Percentiles rank a stretch among this genome's conserved stretches.
Conservation (phyloP, 768 basidiomycete species). For the Trametes gibbosa region DNA sequence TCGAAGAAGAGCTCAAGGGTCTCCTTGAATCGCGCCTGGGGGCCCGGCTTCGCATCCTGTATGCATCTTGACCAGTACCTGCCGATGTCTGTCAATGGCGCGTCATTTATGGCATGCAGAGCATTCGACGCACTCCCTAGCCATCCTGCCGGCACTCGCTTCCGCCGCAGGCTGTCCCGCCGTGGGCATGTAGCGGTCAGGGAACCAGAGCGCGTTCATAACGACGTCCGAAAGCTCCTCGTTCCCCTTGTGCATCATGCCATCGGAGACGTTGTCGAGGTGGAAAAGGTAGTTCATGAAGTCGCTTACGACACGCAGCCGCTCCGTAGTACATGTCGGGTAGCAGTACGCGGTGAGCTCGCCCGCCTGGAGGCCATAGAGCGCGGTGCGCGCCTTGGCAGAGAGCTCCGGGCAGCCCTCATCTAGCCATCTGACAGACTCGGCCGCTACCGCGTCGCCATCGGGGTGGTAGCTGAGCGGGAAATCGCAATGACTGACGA, state of each 20-base stretch:
- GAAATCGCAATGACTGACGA: conserved; percentile 68
- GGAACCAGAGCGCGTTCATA: conserved; percentile 67
- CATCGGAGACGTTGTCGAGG: conserved; percentile 73
- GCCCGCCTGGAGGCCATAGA: conserved; percentile 65
- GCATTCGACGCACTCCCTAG: conserved; percentile 55
- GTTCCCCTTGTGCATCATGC: conserved; percentile 66
- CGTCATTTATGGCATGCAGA: conserved; percentile 1
- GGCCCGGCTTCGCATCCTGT: conserved; percentile 54
- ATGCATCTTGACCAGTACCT: conserved; percentile 71
- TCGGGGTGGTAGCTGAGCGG: conserved; percentile 51
- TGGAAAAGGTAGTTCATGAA: conserved; percentile 75
- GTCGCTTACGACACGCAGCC: conserved; percentile 67
- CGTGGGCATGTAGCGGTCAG: conserved; percentile 49
- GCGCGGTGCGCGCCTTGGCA: conserved; percentile 48
- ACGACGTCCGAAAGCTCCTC: conserved; percentile 57
- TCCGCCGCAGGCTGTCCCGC: conserved; percentile 24
- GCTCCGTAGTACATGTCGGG: conserved; percentile 49
- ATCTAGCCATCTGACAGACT: conserved; percentile 62
- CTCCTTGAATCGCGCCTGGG: conserved; percentile 70
- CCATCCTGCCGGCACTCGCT: conserved; percentile 61
- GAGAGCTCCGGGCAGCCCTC: conserved; percentile 57
- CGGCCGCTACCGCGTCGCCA: conserved; percentile 52
- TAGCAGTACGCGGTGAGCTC: conserved; percentile 65
- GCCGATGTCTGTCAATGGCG: conserved; percentile 17
- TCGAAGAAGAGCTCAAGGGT: conserved; percentile 77